Conservation (phyloP, 1,284 basidiomycete genomes). For the Rhodotorula sp. region DNA sequence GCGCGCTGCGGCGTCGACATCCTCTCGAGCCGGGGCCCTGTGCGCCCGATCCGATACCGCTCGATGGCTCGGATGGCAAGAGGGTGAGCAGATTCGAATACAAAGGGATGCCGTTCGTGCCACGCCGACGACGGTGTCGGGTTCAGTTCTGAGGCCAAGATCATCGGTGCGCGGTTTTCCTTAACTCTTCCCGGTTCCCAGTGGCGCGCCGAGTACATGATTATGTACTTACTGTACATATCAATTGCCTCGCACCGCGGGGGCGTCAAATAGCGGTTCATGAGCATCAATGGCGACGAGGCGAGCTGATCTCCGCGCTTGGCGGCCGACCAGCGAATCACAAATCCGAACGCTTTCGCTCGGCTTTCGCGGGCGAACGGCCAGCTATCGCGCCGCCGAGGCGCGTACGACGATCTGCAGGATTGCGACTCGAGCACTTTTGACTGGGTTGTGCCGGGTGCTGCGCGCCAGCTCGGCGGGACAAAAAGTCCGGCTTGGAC, state of each 20-base stretch:
- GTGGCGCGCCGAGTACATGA: too few relatives aligned
- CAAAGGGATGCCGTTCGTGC: constrained; percentile 26
- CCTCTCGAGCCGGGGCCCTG: constrained; percentile 1
- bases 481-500: too few relatives aligned
- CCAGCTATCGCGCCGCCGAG: too few relatives aligned
- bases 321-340: constrained; percentile 26
- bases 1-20: neutral
- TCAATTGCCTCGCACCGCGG: constrained; percentile 15
- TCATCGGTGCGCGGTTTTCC: constrained; percentile 19
- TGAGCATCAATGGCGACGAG: neutral
- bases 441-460: too few relatives aligned
- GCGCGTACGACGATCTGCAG: too few relatives aligned
- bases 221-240: too few relatives aligned
- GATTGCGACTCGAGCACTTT: too few relatives aligned
- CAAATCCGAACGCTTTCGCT: constrained; percentile 15
- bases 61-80: neutral
- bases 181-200: neutral
- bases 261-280: constrained; percentile 10
- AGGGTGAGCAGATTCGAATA: constrained; percentile 14
- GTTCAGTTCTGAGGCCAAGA: constrained; percentile 7
- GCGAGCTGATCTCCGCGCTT: constrained; percentile 10
- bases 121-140: constrained; percentile 25
- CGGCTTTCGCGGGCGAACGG: too few relatives aligned
- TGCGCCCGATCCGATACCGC: constrained; percentile 21
- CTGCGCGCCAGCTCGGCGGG: too few relatives aligned